Base-by-base conservation (phyloP, 257 asterid genomes). In the Lavandula angustifolia region DNA sequence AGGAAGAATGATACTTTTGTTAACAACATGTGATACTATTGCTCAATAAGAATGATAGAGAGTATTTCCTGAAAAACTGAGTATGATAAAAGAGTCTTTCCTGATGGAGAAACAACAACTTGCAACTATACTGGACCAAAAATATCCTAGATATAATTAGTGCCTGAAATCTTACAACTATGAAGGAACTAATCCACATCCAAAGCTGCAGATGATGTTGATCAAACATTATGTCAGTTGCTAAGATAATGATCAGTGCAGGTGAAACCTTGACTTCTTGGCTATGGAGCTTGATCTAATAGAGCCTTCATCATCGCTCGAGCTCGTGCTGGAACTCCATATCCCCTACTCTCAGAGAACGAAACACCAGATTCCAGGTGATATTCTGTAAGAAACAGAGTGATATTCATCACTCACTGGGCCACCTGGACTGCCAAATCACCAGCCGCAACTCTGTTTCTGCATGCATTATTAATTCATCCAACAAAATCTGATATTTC, bases 281-380 rank as follows among this genome's bases (percentile, higher is more conserved):
- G 37, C 35, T 22, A 5, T 40, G 8, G 32, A 18, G 12, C 34
- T 50, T 6, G 76, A 67, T 37, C 71, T 69, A n/a, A n/a, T n/a
- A 38, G 71, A 64, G 55, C 72, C 76, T 1, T 76, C 78, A 9
- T 78, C 80, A 5, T 86, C 85, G 31, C 87, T 82, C 35, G 72
- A 70, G 85, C 79, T 80, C 58, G 72, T 46, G 64, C 80, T 61
- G 1, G 89, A 80, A 53, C 80, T 74, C 56, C 63, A 85, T 0
- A 72, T 61, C 64, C 77, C n/a, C n/a, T 75, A 49, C 88, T 74
- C 32, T 78, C 77, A 2, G 84, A 76, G 8, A 81, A 60, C 4
- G 77, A 52, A 54, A 74, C 37, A 42, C 69, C 54, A 3, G 86
- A 80, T 56, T 77, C 88, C 1, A 67, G 78, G 38, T 59, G 64